A percentile compares a stretch with the other conserved stretches of the same genome.
These are phyloP conservation scores for Komagataella kurtzmanii DNA, from an alignment of 805 yeast genomes.

Conservation along the genomic window DNA sequence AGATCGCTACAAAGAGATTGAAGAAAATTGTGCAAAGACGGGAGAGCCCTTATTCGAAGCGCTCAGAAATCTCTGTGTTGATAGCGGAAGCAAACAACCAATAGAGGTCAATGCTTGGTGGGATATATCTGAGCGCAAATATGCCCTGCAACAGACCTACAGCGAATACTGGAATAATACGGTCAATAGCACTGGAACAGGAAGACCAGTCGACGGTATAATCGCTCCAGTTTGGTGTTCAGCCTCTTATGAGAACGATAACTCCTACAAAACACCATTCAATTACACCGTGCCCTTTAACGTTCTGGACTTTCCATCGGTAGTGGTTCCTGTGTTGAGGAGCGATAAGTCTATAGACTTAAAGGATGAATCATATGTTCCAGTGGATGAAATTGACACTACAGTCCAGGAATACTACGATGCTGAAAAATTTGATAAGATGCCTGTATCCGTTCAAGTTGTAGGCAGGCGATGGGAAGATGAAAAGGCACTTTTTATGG, in stretches of 20 bases:
- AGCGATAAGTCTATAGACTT: conserved; percentile 22
- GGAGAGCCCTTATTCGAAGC: conserved; percentile 16
- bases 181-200: conserved; percentile 16
- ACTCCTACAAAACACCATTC: conserved; percentile 21
- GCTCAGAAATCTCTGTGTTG: conserved; percentile 9
- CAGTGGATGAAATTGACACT: conserved; percentile 19
- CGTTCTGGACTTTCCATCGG: conserved; percentile 34
- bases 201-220: conserved; percentile 31
- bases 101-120: conserved; percentile 20
- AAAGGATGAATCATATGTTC: conserved; percentile 7
- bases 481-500: conserved; percentile 34
- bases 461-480: conserved; percentile 43
- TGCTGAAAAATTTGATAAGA: conserved; percentile 31
- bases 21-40: conserved; percentile 10
- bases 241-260: conserved; percentile 27
- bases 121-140: conserved; percentile 22
- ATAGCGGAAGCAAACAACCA: neutral
- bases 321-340: conserved; percentile 28
- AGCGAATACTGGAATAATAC: conserved; percentile 25
- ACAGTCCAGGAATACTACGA: conserved; percentile 25
- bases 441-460: conserved; percentile 44
- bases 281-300: conserved; percentile 46
- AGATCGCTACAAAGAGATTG: conserved; percentile 25
- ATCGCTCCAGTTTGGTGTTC: conserved; percentile 32
- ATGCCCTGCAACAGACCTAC: conserved; percentile 20